phyloP scores from a whole-genome alignment of 192 early-diverging fungal genomes.

The Coemansia sp. region DNA sequence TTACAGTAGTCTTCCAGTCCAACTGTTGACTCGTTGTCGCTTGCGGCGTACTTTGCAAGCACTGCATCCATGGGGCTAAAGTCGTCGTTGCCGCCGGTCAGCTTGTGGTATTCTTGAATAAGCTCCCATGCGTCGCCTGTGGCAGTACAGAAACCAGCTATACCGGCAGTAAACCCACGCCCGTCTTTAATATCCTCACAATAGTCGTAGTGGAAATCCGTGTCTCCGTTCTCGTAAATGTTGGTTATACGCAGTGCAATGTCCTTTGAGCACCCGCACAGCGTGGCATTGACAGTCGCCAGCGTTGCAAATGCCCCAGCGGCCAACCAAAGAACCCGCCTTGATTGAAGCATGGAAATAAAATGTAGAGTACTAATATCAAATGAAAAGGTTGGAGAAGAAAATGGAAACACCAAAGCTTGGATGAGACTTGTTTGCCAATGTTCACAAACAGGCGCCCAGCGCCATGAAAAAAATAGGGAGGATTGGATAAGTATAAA shows the following conservation, averaged over 20 bases:
- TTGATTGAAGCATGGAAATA: not conserved
- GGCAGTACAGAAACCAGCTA: constrained; percentile 44
- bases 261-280: constrained; percentile 29
- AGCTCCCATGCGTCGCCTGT: constrained; percentile 55
- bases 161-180: constrained; percentile 34
- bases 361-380: not conserved
- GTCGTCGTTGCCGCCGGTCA: constrained; percentile 26
- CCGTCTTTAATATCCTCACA: constrained; percentile 39
- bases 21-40: constrained; percentile 16
- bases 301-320: not conserved
- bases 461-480: no score
- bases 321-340: not conserved
- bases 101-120: constrained; percentile 41
- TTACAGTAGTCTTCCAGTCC: constrained; percentile 52
- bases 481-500: not conserved
- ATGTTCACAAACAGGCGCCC: no score
- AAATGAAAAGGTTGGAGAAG: not conserved
- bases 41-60: constrained; percentile 18
- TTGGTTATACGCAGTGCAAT: constrained; percentile 31
- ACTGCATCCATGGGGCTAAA: constrained; percentile 31
- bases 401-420: not conserved
- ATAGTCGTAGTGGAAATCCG: constrained; percentile 36
- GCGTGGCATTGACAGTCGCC: not conserved
- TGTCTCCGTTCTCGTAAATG: constrained; percentile 37
- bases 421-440: no score